These are phyloP conservation scores for Crithidia bombi DNA, from an alignment of 208 protist species.

Conservation along the genomic window DNA sequence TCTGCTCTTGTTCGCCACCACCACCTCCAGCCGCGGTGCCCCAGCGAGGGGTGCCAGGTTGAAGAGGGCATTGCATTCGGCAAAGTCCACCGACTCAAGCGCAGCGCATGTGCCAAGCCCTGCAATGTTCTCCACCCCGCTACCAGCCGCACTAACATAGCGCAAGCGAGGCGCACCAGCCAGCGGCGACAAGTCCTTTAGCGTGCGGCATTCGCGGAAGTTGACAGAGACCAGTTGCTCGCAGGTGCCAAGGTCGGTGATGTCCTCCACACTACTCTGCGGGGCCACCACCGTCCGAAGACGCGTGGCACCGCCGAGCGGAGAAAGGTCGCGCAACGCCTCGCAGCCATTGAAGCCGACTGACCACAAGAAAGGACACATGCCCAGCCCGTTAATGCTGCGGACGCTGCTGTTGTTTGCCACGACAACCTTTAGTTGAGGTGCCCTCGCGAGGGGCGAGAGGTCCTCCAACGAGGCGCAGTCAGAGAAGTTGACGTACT, in stretches of 20 bases:
- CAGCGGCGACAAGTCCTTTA: neutral
- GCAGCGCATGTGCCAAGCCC: neutral
- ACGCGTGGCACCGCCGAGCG: neutral
- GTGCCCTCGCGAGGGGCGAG: neutral
- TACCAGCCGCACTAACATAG: neutral
- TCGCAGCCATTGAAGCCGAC: neutral
- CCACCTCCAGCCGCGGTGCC: slow-evolving; percentile 2
- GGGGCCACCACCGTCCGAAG: neutral
- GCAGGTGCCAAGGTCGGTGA: neutral
- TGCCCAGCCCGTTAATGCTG: neutral
- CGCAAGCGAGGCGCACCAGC: neutral
- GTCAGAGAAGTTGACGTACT: neutral
- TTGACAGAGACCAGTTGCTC: neutral
- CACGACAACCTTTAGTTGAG: neutral
- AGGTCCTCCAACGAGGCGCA: neutral
- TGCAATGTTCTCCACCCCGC: neutral
- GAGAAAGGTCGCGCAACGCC: neutral
- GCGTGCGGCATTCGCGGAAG: neutral
- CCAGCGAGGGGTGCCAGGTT: neutral
- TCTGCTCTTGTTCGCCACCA: neutral
- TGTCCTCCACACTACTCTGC: neutral
- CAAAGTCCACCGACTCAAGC: neutral
- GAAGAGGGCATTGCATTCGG: neutral
- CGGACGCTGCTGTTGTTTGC: neutral
- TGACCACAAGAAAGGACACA: neutral